These are phyloP conservation scores for Trypanosoma caninum DNA, from an alignment of 208 protist species.

Conservation along the genomic window DNA sequence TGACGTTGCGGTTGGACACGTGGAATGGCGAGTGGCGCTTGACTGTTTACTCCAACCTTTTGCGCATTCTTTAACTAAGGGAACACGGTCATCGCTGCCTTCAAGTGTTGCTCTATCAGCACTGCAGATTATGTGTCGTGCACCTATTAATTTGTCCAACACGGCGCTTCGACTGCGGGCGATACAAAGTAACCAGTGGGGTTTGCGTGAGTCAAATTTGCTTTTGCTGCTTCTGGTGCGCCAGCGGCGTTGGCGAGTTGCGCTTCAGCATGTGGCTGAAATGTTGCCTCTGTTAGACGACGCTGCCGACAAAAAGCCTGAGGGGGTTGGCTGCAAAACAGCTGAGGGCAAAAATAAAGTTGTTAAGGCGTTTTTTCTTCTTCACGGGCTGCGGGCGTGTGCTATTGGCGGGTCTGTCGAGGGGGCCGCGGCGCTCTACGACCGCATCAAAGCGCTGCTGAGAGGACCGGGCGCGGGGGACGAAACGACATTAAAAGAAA, in stretches of 20 bases:
- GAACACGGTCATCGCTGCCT: slow-evolving; percentile 18
- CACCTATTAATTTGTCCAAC: slow-evolving; percentile 64
- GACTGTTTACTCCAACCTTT: slow-evolving; percentile 25
- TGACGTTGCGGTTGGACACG: slow-evolving; percentile 38
- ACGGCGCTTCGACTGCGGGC: slow-evolving; percentile 51
- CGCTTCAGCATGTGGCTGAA: slow-evolving; percentile 41
- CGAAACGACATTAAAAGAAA: neutral
- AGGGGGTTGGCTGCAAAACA: neutral
- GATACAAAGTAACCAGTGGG: slow-evolving; percentile 38
- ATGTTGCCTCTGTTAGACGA: slow-evolving; percentile 26
- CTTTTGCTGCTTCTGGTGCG: slow-evolving; percentile 57
- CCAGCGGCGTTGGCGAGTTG: slow-evolving; percentile 55
- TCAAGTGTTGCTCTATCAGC: slow-evolving; percentile 29
- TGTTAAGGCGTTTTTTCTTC: slow-evolving; percentile 39
- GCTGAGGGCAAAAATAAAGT: slow-evolving; percentile 2
- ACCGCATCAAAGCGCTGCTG: slow-evolving; percentile 38
- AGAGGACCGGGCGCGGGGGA: neutral
- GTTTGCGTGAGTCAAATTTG: slow-evolving; percentile 28
- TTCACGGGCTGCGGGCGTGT: slow-evolving; percentile 51
- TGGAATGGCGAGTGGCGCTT: slow-evolving; percentile 50
- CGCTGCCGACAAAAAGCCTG: neutral
- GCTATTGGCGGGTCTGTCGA: slow-evolving; percentile 60
- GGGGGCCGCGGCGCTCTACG: slow-evolving; percentile 45
- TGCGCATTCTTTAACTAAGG: slow-evolving; percentile 17
- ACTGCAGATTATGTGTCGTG: slow-evolving; percentile 39